A percentile compares a stretch with the other conserved stretches of the same genome.
Conservation (phyloP, 495 filamentous ascomycete genomes). For the Margaritispora aquatica region DNA sequence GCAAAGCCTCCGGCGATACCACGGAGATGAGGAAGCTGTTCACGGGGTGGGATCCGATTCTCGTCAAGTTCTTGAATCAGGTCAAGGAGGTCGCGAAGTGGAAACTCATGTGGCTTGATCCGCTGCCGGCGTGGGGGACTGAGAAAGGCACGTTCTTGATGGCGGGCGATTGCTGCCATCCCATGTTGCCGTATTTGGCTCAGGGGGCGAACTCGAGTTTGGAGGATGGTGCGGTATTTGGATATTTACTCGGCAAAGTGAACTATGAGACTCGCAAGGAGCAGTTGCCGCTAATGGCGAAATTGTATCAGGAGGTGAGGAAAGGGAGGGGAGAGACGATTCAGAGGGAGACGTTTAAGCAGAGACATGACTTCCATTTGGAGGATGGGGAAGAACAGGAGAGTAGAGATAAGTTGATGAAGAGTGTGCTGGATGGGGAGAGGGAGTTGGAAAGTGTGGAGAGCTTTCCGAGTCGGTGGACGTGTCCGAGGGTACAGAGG, state of each 20-base stretch:
- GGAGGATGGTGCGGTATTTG: slow-evolving; percentile 49
- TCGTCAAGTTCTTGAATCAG: slow-evolving; percentile 39
- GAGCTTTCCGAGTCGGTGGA: slow-evolving; percentile 58
- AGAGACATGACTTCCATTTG: slow-evolving; percentile 51
- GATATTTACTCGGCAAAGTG: slow-evolving; percentile 47
- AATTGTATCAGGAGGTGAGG: slow-evolving; percentile 52
- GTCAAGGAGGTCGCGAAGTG: slow-evolving; percentile 44
- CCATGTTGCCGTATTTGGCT: slow-evolving; percentile 62
- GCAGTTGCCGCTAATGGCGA: slow-evolving; percentile 42
- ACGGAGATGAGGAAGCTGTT: slow-evolving; percentile 46
- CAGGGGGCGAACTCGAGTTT: slow-evolving; percentile 51
- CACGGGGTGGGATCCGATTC: slow-evolving; percentile 44
- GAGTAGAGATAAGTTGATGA: slow-evolving; percentile 39
- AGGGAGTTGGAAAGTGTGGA: slow-evolving; percentile 37
- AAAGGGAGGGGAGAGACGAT: slow-evolving; percentile 54
- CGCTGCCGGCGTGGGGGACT: slow-evolving; percentile 34
- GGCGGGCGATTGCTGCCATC: slow-evolving; percentile 58
- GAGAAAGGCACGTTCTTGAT: slow-evolving; percentile 34
- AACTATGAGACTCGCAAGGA: slow-evolving; percentile 20
- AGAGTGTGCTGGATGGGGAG: slow-evolving; percentile 38
- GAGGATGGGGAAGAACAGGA: slow-evolving; percentile 41
- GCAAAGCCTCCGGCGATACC: slow-evolving; percentile 35
- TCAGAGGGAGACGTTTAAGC: slow-evolving; percentile 44
- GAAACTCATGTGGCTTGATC: slow-evolving; percentile 42
- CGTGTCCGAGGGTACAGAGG: slow-evolving; percentile 51